Evolutionary conservation across 768 basidiomycete species (phyloP).

Genomic region (Hericium alpestre): DNA sequence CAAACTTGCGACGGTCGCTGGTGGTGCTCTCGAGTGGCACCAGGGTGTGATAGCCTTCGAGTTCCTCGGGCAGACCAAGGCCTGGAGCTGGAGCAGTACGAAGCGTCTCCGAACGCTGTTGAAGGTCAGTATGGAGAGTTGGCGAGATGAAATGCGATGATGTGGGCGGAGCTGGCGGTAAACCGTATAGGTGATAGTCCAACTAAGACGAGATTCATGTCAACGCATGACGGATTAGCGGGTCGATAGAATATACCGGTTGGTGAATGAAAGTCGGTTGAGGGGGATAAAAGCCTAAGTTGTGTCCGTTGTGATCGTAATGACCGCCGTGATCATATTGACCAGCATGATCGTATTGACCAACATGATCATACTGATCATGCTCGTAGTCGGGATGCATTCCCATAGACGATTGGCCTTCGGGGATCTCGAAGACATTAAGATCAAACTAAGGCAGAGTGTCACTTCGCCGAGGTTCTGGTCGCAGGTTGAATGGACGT

Average conservation of each 20-base stretch:
- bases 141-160: constrained; percentile 80
- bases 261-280: constrained; percentile 49
- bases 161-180: constrained; percentile 47
- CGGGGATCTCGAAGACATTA: constrained; percentile 17
- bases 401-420: constrained; percentile 16
- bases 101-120: constrained; percentile 35
- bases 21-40: constrained; percentile 59
- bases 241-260: constrained; percentile 39
- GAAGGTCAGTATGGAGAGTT: constrained; percentile 50
- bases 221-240: neutral
- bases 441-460: constrained; percentile 8
- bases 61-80: constrained; percentile 66
- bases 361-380: constrained; percentile 4
- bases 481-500: constrained; percentile 5
- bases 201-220: constrained; percentile 37
- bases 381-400: constrained; percentile 25
- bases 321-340: neutral
- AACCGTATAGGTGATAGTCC: constrained; percentile 87
- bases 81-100: constrained; percentile 30
- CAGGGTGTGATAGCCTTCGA: constrained; percentile 86
- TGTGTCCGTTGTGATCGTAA: neutral
- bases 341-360: neutral
- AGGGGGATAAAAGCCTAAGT: constrained; percentile 29
- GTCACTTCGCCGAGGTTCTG: constrained; percentile 12
- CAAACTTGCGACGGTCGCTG: constrained; percentile 59